Base-by-base conservation (phyloP, 257 asterid species). In the Ilex asprella region DNA sequence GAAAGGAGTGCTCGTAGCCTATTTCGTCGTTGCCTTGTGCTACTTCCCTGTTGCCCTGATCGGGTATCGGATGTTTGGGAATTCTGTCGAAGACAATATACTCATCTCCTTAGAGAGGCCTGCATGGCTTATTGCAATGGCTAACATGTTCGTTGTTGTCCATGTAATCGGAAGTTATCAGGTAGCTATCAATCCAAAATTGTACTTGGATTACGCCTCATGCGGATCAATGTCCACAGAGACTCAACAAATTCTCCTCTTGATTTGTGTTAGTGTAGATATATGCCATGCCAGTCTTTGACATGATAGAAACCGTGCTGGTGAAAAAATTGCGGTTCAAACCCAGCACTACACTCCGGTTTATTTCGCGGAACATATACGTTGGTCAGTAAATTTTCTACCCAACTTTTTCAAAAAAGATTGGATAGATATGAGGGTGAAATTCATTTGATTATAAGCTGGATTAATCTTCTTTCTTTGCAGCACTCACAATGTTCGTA, bases 231-330 rank as follows among this genome's bases (percentile, higher is more conserved):
- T 3, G 41, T 35, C 7, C 41, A 35, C 41, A 35, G 41, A 35
- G 41, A n/a, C 7, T 35, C 3, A 35, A 2, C 41, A 35, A 35
- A 7, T 35, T 35, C 41, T 35, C 41, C 7, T 35, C 7, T 35
- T 35, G 5, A 35, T 35, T 2, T 35, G 41, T 35, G 41, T 35
- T 35, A 35, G 7, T 56, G 67, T 39, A 78, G 79, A 21, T 77
- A 14, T 63, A 72, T 71, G 80, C 77, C 31, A 75, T 77, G 67
- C 84, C 82, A 11, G 84, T 80, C 50, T 79, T 82, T 55, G 82
- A 80, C 72, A 77, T 70, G 82, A 67, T 80, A 7, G 85, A 82
- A 69, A 76, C 78, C 11, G 67, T 75, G n/a, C 55, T 70, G 43
- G 84, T 81, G 39, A 81, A 78, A 60, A 63, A 56, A 39, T 67